Conservation (phyloP, 2,329 filamentous ascomycete species). For the Penicillium palitans region DNA sequence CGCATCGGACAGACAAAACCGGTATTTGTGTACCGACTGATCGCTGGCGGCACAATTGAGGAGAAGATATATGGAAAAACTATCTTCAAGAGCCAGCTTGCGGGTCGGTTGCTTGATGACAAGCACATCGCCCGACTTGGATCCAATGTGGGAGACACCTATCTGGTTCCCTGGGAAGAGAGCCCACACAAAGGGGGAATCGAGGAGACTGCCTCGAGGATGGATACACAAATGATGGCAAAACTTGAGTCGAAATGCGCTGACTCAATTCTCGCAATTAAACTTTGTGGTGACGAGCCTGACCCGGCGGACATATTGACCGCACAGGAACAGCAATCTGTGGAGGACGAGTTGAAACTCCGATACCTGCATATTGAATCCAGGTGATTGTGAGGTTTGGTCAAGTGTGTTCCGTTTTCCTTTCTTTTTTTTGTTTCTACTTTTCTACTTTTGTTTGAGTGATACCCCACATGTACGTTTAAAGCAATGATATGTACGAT, state of each 20-base stretch:
- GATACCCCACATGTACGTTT: neutral
- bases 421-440: neutral
- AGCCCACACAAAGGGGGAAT: neutral
- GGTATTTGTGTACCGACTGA: slow-evolving; percentile 82
- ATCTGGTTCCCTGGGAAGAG: too few species aligned
- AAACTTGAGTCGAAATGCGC: neutral
- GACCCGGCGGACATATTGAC: neutral
- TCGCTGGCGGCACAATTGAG: slow-evolving; percentile 78
- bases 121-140: too few species aligned
- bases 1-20: slow-evolving; percentile 78
- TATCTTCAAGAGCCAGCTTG: slow-evolving; percentile 80
- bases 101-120: too few species aligned
- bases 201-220: neutral
- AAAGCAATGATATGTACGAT: neutral
- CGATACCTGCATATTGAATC: neutral
- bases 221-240: neutral
- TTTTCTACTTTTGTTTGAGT: neutral
- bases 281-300: neutral
- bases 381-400: neutral
- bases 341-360: neutral
- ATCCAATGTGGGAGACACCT: too few species aligned
- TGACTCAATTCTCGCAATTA: neutral
- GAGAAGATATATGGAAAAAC: slow-evolving; percentile 69
- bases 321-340: neutral
- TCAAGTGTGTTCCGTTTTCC: too few species aligned